These are phyloP conservation scores for Blumeriella jaapii DNA, from an alignment of 2,329 filamentous ascomycete genomes.

Conservation along the genomic window DNA sequence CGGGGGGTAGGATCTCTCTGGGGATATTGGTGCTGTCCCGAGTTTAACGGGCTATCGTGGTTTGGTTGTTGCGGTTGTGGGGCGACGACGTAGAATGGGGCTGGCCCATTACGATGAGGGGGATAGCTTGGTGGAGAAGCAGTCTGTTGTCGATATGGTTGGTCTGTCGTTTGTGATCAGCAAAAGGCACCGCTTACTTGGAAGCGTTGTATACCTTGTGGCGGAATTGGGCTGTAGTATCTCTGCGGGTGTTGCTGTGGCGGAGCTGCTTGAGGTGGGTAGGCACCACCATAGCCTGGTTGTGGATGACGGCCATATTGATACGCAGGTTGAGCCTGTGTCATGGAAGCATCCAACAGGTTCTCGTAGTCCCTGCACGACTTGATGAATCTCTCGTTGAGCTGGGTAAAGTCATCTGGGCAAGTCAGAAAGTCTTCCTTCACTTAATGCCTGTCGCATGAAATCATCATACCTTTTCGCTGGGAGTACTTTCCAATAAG, in stretches of 20 bases:
- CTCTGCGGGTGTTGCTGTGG: conserved; percentile 49
- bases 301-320: conserved; percentile 51
- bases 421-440: conserved; percentile 18
- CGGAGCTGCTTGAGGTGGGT: conserved; percentile 27
- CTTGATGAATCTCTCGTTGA: conserved; percentile 99
- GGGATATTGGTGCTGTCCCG: too few relatives aligned
- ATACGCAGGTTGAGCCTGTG: conserved; percentile 70
- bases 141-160: conserved; percentile 37
- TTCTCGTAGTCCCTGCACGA: conserved; percentile 92
- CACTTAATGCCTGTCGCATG: too few relatives aligned
- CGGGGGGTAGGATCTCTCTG: too few relatives aligned
- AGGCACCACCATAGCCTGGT: conserved; percentile 29
- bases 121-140: conserved; percentile 44
- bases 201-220: conserved; percentile 18
- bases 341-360: conserved; percentile 92
- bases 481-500: conserved; percentile 98
- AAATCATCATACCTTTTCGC: conserved; percentile 76
- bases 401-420: conserved; percentile 92
- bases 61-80: conserved; percentile 27
- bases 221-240: conserved; percentile 54
- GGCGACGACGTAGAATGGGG: conserved; percentile 54
- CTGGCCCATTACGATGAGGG: conserved; percentile 36
- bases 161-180: conserved; percentile 13
- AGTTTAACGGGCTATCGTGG: too few relatives aligned
- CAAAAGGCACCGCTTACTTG: not conserved